These are phyloP conservation scores for Wickerhamomyces tratensis DNA, from an alignment of 805 yeast genomes.

Conservation along the genomic window DNA sequence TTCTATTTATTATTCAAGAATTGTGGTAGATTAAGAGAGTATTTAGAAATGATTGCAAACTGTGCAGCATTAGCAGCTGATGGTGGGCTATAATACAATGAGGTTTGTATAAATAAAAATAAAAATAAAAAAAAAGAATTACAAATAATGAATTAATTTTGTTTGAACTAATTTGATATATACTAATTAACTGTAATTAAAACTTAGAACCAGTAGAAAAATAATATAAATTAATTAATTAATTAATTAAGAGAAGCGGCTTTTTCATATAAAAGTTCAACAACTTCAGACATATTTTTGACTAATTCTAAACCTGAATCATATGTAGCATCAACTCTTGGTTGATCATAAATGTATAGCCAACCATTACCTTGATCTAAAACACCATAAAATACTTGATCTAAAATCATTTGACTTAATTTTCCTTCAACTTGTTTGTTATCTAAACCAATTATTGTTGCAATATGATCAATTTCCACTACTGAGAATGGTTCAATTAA, in stretches of 20 bases:
- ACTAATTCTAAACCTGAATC: conserved; percentile 81
- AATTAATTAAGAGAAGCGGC: conserved; percentile 70
- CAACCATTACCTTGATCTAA: conserved; percentile 98
- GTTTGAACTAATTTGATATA: neutral
- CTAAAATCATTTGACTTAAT: conserved; percentile 92
- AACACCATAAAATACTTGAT: conserved; percentile 91
- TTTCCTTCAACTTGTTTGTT: conserved; percentile 87
- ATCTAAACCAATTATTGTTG: conserved; percentile 82
- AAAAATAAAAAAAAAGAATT: too few species aligned
- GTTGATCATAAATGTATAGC: conserved; percentile 86
- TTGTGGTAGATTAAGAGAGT: conserved; percentile 47
- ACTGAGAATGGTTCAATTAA: conserved; percentile 94
- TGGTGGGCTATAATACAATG: conserved; percentile 16
- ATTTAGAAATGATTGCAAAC: conserved; percentile 41
- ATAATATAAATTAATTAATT: too few species aligned
- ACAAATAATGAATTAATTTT: too few species aligned
- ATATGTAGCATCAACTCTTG: conserved; percentile 80
- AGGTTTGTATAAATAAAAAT: too few species aligned
- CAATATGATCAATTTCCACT: conserved; percentile 87
- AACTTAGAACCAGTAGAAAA: neutral
- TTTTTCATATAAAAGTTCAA: conserved; percentile 87
- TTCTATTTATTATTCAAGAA: conserved; percentile 51
- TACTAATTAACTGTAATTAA: conserved; percentile 4
- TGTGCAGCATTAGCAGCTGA: conserved; percentile 48
- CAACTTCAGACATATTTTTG: conserved; percentile 78